Conservation (phyloP, 306 rosid genomes). For the Adenanthera pavonina region DNA sequence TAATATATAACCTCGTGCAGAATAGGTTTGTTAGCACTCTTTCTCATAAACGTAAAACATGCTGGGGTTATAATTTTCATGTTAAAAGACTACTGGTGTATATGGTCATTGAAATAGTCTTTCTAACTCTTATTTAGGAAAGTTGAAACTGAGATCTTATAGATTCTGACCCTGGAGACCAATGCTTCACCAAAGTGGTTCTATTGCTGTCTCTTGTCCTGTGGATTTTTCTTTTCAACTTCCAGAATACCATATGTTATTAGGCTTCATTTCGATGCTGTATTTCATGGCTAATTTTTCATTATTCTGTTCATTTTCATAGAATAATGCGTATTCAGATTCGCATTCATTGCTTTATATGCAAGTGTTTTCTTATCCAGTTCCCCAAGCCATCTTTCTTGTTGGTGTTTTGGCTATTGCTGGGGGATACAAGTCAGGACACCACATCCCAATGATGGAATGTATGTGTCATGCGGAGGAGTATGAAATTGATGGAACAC, state of each 20-base stretch:
- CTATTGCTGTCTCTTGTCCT: neutral
- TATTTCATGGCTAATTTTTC: neutral
- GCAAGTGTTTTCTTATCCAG: slow-evolving; percentile 1
- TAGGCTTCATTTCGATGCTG: neutral
- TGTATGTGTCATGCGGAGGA: slow-evolving; percentile 10
- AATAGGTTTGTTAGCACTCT: neutral
- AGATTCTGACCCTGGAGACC: neutral
- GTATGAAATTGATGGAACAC: neutral
- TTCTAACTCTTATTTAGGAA: neutral
- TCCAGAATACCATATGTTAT: neutral
- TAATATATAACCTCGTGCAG: neutral
- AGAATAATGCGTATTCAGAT: neutral
- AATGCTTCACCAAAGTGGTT: slow-evolving; percentile 16
- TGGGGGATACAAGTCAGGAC: neutral
- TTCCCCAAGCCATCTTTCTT: neutral
- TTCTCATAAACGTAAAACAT: neutral
- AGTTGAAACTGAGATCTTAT: neutral
- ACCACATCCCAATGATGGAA: neutral
- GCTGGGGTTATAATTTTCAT: neutral
- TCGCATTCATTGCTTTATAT: slow-evolving; percentile 14
- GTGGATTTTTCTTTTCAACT: slow-evolving; percentile 15
- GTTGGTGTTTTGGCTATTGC: neutral
- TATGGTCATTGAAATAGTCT: neutral
- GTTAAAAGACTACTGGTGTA: neutral
- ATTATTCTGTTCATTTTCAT: slow-evolving; percentile 12